These are phyloP conservation scores for Stentor roeselii DNA, from an alignment of 73 alveolate genomes.

Conservation along the genomic window DNA sequence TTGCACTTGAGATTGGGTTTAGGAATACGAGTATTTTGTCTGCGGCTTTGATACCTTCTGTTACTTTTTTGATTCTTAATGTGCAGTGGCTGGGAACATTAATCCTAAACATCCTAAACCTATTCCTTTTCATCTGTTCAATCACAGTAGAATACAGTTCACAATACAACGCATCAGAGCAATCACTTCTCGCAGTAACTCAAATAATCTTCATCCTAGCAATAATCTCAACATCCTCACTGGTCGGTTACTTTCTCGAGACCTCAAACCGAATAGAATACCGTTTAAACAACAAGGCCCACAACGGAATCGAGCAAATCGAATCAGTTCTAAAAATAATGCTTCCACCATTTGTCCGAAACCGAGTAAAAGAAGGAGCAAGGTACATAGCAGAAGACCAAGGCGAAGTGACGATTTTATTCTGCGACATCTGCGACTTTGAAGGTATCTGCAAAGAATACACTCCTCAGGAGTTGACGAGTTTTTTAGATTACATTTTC, in stretches of 20 bases:
- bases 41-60: neutral
- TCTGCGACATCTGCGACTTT: conserved; percentile 73
- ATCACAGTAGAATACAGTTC: neutral
- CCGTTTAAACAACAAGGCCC: neutral
- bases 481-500: conserved; percentile 56
- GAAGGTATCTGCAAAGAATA: conserved; percentile 65
- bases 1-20: conserved; percentile 13
- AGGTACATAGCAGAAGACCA: conserved; percentile 71
- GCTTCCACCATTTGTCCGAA: conserved; percentile 79
- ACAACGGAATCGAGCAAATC: conserved; percentile 33
- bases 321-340: conserved; percentile 52
- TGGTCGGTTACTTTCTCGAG: conserved; percentile 18
- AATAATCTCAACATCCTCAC: neutral
- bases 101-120: conserved; percentile 8
- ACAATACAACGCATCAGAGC: neutral
- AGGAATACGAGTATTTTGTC: neutral
- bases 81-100: neutral
- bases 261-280: neutral
- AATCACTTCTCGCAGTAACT: neutral
- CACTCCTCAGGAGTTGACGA: conserved; percentile 49
- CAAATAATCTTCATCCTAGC: neutral
- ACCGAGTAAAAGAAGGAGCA: conserved; percentile 61
- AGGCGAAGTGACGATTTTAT: conserved; percentile 65
- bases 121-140: neutral
- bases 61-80: neutral